Base-by-base conservation (phyloP, 2,329 filamentous ascomycete genomes). In the Colletotrichum gigasporum region DNA sequence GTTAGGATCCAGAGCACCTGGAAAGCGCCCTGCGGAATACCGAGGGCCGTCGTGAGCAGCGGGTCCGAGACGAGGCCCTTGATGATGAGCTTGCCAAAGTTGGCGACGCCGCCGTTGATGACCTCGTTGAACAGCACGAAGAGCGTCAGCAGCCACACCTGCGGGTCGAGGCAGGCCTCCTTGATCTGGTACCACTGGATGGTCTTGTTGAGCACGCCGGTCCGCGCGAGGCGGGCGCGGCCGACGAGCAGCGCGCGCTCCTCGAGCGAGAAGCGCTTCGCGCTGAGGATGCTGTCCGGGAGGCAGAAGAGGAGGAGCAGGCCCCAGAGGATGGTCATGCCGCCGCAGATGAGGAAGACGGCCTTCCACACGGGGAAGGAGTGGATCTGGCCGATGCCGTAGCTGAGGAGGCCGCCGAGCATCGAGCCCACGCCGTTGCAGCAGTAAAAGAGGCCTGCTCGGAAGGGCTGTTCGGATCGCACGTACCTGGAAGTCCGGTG, bases 271-370 rank as follows among this genome's bases (percentile, higher is more conserved):
- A 93, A 80, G 71, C 88, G 91, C 63, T 83, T 85, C 3, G 89
- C 87, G 0, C 84, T 88, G 18, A 87, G 82, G 0, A 88, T 88
- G 2, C 83, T 80, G 71, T 92, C 87, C 1, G 90, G 85, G 2
- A 92, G 79, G 39, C 87, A 72, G 67, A 87, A 82, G 74, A 85
- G 83, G 12, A 85, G 85, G 2, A 83, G 72, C 8, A 89, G 73
- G 1, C 85, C 86, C 83, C 85, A 87, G n/a, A 78, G 71, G 20
- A 81, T 74, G 30, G 85, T 85, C 61, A 87, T 80, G 65, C 84
- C 82, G 1, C 85, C 81, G 68, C 87, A 87, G 64, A 89, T 87
- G 14, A 88, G 68, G 73, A 87, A 90, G 18, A 87, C 80, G 62
- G 86, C 86, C 80, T 83, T 85, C 84, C 85, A 87, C 22, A 76